Base-by-base conservation (phyloP, 2,329 filamentous ascomycete genomes). In the Lasiodiplodia sp. region DNA sequence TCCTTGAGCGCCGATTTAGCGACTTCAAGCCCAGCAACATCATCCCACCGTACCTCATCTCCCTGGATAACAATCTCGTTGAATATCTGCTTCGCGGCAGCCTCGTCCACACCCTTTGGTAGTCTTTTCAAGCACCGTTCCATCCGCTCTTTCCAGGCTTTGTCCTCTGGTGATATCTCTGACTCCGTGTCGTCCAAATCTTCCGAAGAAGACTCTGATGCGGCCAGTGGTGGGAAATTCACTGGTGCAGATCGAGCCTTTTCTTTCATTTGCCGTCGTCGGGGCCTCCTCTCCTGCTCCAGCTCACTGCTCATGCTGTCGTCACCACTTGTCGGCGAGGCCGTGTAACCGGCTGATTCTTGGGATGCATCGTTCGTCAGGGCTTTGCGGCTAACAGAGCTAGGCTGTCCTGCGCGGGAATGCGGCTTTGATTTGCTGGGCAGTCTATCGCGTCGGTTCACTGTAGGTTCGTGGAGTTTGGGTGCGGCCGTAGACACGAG, bases 11-110 rank as follows among this genome's bases (percentile, higher is more conserved):
- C 94, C 67, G 89, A 92, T 77, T 99, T 99, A 40, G 96, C 96
- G 66, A 92, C 87, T 62, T 97, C 92, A 4, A 99, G 83, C 0
- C 96, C 96, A 0, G 96, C 94, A 68, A 99, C 92, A 76, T 99
- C 96, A 58, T 89, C 87, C 96, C 96, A 99, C 74, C 92, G 93
- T 2, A 99, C 96, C 76, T 97, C 92, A 74, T 99, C 96, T 7
- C 96, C 96, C 71, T 95, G 89, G 16, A 98, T 91, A 2, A 99
- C 92, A 69, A 99, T 96, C 72, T 99, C 96, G 75, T 97, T 97
- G 69, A 98, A 85, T 37, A 99, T 97, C 71, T 97, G 93, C 75
- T 92, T 92, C 0, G 95, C 96, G 3, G 94, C 92, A 31, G 86
- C 83, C 72, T 91, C 87, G 75, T 99, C 96, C 3, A 97, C 88